These are phyloP conservation scores for Alternaria postmessia DNA, from an alignment of 2,329 filamentous ascomycete species.

Conservation along the genomic window DNA sequence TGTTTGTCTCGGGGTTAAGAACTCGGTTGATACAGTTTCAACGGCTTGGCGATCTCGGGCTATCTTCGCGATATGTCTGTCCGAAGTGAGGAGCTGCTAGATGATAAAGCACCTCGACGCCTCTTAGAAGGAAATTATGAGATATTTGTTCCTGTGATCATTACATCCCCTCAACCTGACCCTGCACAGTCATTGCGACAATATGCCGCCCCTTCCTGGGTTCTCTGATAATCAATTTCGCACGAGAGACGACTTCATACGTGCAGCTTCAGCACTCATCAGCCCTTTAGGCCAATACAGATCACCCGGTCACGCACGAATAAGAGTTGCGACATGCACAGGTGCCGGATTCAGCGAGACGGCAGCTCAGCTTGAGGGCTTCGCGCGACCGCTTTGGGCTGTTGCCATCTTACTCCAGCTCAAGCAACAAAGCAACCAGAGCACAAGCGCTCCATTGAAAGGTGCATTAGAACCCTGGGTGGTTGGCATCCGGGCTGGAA, in stretches of 20 bases:
- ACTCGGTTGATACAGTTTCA: neutral
- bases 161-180: neutral
- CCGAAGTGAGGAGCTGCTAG: neutral
- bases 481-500: constrained; percentile 32
- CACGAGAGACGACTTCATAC: constrained; percentile 34
- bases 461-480: constrained; percentile 39
- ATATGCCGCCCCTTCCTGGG: constrained; percentile 38
- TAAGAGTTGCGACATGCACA: constrained; percentile 41
- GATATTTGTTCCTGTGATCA: neutral
- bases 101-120: neutral
- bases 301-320: constrained; percentile 40
- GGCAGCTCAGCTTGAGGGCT: constrained; percentile 47
- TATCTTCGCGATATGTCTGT: neutral
- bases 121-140: neutral
- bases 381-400: constrained; percentile 44
- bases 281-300: constrained; percentile 39
- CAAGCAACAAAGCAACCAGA: constrained; percentile 23
- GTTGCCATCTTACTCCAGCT: constrained; percentile 38
- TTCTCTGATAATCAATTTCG: constrained; percentile 43
- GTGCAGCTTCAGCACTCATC: constrained; percentile 33
- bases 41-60: neutral
- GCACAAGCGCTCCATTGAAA: constrained; percentile 26
- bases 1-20: neutral
- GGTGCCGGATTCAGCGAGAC: constrained; percentile 48
- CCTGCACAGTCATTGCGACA: neutral